Evolutionary conservation across 2,329 filamentous ascomycete genomes (phyloP), one percentile per base, ranked within the genome.

Genomic region (Tricladium varicosporioides): DNA sequence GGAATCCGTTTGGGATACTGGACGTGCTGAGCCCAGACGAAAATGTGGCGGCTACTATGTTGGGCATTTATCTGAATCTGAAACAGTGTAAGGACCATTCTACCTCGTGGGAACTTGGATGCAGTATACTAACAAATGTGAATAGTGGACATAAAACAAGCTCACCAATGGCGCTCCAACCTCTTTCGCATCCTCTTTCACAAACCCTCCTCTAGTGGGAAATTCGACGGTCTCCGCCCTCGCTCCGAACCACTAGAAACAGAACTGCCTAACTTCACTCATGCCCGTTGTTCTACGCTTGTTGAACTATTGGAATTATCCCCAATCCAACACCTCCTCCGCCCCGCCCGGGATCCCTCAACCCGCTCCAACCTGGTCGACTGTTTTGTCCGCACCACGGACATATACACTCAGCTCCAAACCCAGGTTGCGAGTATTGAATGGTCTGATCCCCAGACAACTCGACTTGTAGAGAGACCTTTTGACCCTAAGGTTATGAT

Each of bases 71-170:
- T 36, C 18, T 7, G 22, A 22, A 53, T 15, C 42, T 53, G 5
- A 43, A 15, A 10, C 27, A 45, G 19, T 42, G 51, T 53, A 36
- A 53, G 51, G 4, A 40, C 36, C 11, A 13, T n/a, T 7, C 13
- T 7, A 7, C 32, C 32, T 36, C 32, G 32, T 36, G 7, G n/a
- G n/a, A n/a, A n/a, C n/a, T n/a, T n/a, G n/a, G n/a, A 19, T 13
- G 13, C 10, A 40, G 36, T 40, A 40, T 27, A n/a, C 32, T 27
- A 46, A 43, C 51, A 27, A 53, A 45, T 11, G 15, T 8, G 5
- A 15, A 45, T 8, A 53, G 51, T 53, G 11, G 51, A 53, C 18
- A 45, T 18, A 13, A 53, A 53, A 31, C 51, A 53, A 53, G 40
- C 51, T 19, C 51, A 53, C 32, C 36, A 45, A 27, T 53, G 51